Base-by-base conservation (phyloP, 139 green algal species). In the Picochlorum sp. region DNA sequence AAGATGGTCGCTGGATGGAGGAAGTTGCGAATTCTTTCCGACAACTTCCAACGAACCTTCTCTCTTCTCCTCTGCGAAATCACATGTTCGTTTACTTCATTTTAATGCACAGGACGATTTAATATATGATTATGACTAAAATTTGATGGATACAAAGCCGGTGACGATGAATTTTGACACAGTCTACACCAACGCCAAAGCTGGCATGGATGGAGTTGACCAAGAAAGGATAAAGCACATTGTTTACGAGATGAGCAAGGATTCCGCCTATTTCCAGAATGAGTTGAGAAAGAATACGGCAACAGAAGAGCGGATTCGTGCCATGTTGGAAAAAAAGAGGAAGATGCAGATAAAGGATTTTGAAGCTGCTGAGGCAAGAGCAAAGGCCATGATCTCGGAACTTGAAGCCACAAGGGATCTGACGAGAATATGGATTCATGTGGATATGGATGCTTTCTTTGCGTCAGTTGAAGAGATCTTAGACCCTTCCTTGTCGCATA, bases 371-470 rank as follows among this genome's bases (percentile, higher is more conserved):
- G 68, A 68, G 8, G 63, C 50, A 12, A 55, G 75, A 30, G 30
- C 32, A 31, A 24, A 68, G 81, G 70, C 60, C 5, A 60, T 72
- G 57, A 25, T 93, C 0, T 65, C 71, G 1, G 36, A 57, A n/a
- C 73, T 93, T 22, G 82, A 94, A 65, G 76, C 76, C 2, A 49
- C 24, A 2, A 62, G 87, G 5, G 84, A 95, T 54, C 68, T 90
- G 16, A 79, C 43, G 3, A 73, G 77, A 14, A 73, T 51, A 25
- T 94, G 84, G 51, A 43, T 97, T n/a, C 78, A 92, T 59, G 81
- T 94, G 1, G 92, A 98, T 72, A 95, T 97, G 89, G 88, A 96
- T 54, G 82, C 81, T 5, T 96, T 96, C 67, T 96, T 81, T 61
- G 85, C 80, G 4, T 65, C 83, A 24, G 69, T 78, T 6, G 81